These are phyloP conservation scores for Lagerstroemia speciosa DNA, from an alignment of 345 rosid genomes.

Conservation along the genomic window DNA sequence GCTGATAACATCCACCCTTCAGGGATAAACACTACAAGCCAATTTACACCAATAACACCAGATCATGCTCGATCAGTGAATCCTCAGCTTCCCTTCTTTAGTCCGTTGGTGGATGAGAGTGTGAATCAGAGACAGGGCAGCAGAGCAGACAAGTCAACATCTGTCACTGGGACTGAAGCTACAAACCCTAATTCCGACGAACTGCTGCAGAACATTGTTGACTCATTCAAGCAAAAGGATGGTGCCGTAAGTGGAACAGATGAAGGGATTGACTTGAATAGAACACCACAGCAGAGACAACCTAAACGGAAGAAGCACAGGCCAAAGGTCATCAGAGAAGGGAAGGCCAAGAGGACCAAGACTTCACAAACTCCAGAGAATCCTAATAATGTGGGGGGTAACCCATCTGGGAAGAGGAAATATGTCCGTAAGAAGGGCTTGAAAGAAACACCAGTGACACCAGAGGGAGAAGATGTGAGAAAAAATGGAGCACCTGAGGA, in stretches of 20 bases:
- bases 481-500: slow-evolving; percentile 15
- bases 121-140: slow-evolving; percentile 20
- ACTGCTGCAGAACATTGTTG: slow-evolving; percentile 33
- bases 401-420: slow-evolving; percentile 35
- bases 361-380: slow-evolving; percentile 26
- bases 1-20: slow-evolving; percentile 18
- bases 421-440: slow-evolving; percentile 28
- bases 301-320: slow-evolving; percentile 67
- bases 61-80: slow-evolving; percentile 18
- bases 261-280: slow-evolving; percentile 52
- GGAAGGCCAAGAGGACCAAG: slow-evolving; percentile 39
- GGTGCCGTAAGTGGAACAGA: slow-evolving; percentile 19
- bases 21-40: slow-evolving; percentile 20
- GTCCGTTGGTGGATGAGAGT: slow-evolving; percentile 11
- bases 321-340: slow-evolving; percentile 70
- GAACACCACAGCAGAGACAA: slow-evolving; percentile 56
- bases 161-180: slow-evolving; percentile 17
- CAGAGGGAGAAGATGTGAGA: slow-evolving; percentile 17
- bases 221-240: slow-evolving; percentile 25
- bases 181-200: slow-evolving; percentile 17
- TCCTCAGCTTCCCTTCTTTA: slow-evolving; percentile 8
- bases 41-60: slow-evolving; percentile 26
- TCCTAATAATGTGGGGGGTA: not conserved
- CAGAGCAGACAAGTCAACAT: slow-evolving; percentile 16
- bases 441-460: slow-evolving; percentile 29